Evolutionary conservation across 768 basidiomycete genomes (phyloP).

Genomic region (Agrocybe chaxingu): DNA sequence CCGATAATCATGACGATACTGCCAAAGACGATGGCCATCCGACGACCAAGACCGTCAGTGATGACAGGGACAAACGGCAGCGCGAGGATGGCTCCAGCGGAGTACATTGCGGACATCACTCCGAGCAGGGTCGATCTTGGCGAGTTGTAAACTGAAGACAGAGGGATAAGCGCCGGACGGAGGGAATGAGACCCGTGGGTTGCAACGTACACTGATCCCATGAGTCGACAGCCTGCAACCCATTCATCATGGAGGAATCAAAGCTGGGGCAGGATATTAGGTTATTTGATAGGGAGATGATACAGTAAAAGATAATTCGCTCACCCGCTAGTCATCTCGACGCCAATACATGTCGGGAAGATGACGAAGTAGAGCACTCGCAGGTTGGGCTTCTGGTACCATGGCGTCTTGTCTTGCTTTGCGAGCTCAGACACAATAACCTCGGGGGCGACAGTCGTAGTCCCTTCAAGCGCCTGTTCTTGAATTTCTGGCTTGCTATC

Average conservation of each 20-base stretch:
- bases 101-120: conserved; percentile 57
- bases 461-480: too few species aligned
- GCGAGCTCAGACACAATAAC: conserved; percentile 40
- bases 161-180: neutral
- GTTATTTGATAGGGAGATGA: neutral
- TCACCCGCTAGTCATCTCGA: conserved; percentile 61
- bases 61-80: conserved; percentile 51
- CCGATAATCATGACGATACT: conserved; percentile 48
- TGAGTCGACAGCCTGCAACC: conserved; percentile 54
- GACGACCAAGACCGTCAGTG: conserved; percentile 49
- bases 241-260: conserved; percentile 62
- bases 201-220: conserved; percentile 48
- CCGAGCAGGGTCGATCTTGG: conserved; percentile 55
- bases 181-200: neutral
- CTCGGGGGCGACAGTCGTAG: conserved; percentile 16
- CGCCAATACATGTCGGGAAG: conserved; percentile 58
- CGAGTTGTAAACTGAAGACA: conserved; percentile 42
- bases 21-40: conserved; percentile 48
- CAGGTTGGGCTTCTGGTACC: conserved; percentile 63
- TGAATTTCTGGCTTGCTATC: too few species aligned
- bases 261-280: conserved; percentile 30
- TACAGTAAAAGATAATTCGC: conserved; percentile 8
- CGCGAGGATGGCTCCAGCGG: conserved; percentile 54
- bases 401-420: conserved; percentile 48
- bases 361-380: conserved; percentile 52